These are phyloP conservation scores for Sarocladium oryzae DNA, from an alignment of 2,329 filamentous ascomycete species.

Conservation along the genomic window DNA sequence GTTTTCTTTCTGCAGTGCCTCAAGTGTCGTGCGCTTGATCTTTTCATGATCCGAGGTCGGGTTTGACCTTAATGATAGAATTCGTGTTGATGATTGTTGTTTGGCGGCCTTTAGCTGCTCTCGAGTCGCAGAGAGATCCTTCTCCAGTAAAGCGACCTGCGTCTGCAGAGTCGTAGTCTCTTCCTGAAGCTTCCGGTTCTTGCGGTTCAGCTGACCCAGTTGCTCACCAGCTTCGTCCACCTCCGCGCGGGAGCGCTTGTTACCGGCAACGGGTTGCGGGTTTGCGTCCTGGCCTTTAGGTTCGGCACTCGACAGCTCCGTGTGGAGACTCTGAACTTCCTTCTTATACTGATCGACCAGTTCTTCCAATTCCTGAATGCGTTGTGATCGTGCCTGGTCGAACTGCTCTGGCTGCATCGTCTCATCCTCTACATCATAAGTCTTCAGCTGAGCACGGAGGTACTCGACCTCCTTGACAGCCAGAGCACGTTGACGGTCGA, in stretches of 20 bases:
- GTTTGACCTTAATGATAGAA: slow-evolving; percentile 85
- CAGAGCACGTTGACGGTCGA: slow-evolving; percentile 80
- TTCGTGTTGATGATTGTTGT: slow-evolving; percentile 66
- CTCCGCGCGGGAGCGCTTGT: slow-evolving; percentile 60
- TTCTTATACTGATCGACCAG: slow-evolving; percentile 79
- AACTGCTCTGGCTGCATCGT: slow-evolving; percentile 77
- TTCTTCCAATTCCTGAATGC: slow-evolving; percentile 76
- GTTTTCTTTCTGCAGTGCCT: slow-evolving; percentile 76
- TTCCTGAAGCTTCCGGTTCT: slow-evolving; percentile 79
- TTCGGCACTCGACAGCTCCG: slow-evolving; percentile 65
- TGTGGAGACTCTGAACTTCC: slow-evolving; percentile 69
- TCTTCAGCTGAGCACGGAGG: slow-evolving; percentile 83
- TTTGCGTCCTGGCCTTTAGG: slow-evolving; percentile 14
- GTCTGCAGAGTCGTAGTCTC: slow-evolving; percentile 65
- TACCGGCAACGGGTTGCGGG: slow-evolving; percentile 39
- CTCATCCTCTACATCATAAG: slow-evolving; percentile 79
- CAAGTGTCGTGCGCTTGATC: slow-evolving; percentile 74
- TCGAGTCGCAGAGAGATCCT: slow-evolving; percentile 65
- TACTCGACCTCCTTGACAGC: slow-evolving; percentile 92
- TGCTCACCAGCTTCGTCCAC: slow-evolving; percentile 62
- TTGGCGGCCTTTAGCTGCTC: slow-evolving; percentile 64
- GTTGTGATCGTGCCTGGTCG: slow-evolving; percentile 66
- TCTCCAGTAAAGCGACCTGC: slow-evolving; percentile 62
- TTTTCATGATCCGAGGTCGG: slow-evolving; percentile 81
- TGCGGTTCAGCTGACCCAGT: slow-evolving; percentile 76